Evolutionary conservation across 2,329 filamentous ascomycete species (phyloP), one percentile per base, ranked within the genome.

Genomic region (Cladosporium cucumerinum): DNA sequence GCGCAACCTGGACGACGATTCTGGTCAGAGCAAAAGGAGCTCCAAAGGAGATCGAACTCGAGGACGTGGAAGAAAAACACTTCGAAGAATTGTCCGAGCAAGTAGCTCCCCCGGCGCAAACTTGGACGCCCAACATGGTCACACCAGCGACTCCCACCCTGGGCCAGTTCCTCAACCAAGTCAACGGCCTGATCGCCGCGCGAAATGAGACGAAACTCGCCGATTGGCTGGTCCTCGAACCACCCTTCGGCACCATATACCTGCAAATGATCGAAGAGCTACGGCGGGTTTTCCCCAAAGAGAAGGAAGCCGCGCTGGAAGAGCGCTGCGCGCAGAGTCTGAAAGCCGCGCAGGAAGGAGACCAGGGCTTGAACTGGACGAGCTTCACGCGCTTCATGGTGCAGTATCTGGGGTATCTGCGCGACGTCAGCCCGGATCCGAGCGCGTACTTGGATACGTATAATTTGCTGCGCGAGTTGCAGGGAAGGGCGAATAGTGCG

Each of bases 401-500:
- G 71, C 87, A 92, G 58, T 97, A 96, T 73, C 82, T 97, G 68
- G 81, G 85, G 52, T 96, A 93, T 71, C 86, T 94, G 81, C 83
- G 93, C 64, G 91, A 96, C 72, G 88, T 94, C 61, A 90, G 93
- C 71, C 87, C 92, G 34, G 84, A 96, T 71, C 87, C 90, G 58
- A 85, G 88, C 14, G 89, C 96, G 72, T 79, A 95, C 48, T 79
- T 94, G 30, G 84, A 86, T 63, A 89, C 93, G 4, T 92, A 96
- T 73, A 85, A 91, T 65, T 78, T 89, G 71, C 84, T 97, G 63
- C 91, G 87, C 68, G 85, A 85, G 0, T 79, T 97, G 30, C 84
- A 93, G 57, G 90, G 90, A 90, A 89, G 93, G 71, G 95, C 90
- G 70, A 90, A 92, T 28, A 90, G 90, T 23, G 93, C 93, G 0